Conservation (phyloP, 352 stramenopile genomes). For the Aphanomyces euteiches region DNA sequence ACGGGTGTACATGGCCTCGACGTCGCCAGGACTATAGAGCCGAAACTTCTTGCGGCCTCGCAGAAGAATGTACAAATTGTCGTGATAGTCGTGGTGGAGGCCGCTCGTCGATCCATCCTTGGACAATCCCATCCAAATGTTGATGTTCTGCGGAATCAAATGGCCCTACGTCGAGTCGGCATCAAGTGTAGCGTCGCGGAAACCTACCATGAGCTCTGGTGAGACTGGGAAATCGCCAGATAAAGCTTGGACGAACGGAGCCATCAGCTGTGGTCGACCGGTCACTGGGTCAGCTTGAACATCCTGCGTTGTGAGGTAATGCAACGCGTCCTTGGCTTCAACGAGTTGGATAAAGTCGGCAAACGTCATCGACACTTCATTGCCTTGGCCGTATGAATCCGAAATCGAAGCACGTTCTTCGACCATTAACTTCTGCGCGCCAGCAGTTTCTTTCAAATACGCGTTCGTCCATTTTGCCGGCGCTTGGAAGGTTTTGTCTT, state of each 20-base stretch:
- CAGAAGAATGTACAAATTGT: slow-evolving; percentile 97
- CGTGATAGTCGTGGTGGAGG: slow-evolving; percentile 98
- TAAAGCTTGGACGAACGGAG: slow-evolving; percentile 73
- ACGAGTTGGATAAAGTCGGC: slow-evolving; percentile 69
- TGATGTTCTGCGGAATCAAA: slow-evolving; percentile 93
- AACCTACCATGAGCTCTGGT: slow-evolving; percentile 55
- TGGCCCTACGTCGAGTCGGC: slow-evolving; percentile 41
- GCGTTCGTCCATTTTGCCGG: slow-evolving; percentile 70
- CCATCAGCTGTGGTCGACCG: slow-evolving; percentile 78
- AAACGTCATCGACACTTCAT: slow-evolving; percentile 83
- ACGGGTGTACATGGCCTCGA: slow-evolving; percentile 89
- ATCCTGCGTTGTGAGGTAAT: slow-evolving; percentile 90
- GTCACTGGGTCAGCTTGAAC: slow-evolving; percentile 64
- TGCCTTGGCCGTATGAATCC: slow-evolving; percentile 84
- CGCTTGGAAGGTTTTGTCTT: slow-evolving; percentile 49
- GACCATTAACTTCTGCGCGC: slow-evolving; percentile 67
- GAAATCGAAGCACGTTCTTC: slow-evolving; percentile 59
- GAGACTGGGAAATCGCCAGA: slow-evolving; percentile 78
- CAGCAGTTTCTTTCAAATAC: slow-evolving; percentile 58
- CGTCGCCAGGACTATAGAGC: slow-evolving; percentile 88
- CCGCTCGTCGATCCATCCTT: slow-evolving; percentile 80
- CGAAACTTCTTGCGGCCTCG: slow-evolving; percentile 93
- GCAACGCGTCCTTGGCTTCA: slow-evolving; percentile 58
- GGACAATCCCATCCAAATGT: slow-evolving; percentile 96
- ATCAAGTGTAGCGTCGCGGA: neutral